Evolutionary conservation across 2,329 filamentous ascomycete genomes (phyloP).

Genomic region (Fusarium secorum): DNA sequence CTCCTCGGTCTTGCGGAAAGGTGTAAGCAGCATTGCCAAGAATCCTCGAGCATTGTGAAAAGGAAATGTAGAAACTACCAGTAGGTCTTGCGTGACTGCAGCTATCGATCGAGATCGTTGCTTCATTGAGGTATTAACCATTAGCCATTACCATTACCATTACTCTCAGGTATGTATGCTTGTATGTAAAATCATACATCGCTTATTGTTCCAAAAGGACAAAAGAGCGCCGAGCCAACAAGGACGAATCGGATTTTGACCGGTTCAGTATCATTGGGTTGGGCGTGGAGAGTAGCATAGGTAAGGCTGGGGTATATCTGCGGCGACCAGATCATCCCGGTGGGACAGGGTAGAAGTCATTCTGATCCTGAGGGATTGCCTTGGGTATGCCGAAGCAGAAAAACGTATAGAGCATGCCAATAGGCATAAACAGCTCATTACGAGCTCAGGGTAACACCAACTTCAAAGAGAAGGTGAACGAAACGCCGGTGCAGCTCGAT

Average conservation of each 20-base stretch:
- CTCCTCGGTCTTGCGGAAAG: constrained; percentile 9
- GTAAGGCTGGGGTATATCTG: constrained; percentile 26
- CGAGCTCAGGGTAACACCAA: constrained; percentile 62
- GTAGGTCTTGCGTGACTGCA: neutral
- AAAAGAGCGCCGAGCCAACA: constrained; percentile 7
- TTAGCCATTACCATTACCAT: constrained; percentile 28
- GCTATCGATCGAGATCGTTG: constrained; percentile 19
- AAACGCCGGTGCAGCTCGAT: constrained; percentile 71
- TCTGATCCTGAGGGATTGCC: neutral
- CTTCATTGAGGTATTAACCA: constrained; percentile 25
- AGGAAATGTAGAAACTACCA: neutral
- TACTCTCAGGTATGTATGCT: constrained; percentile 5
- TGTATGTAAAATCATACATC: constrained; percentile 15
- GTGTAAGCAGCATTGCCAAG: constrained; percentile 13
- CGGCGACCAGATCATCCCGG: constrained; percentile 14
- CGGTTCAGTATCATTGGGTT: constrained; percentile 8
- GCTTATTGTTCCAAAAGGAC: constrained; percentile 10
- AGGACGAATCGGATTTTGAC: constrained; percentile 8
- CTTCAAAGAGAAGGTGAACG: constrained; percentile 67
- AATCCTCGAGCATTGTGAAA: constrained; percentile 6
- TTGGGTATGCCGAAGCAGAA: constrained; percentile 24
- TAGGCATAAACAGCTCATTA: constrained; percentile 45
- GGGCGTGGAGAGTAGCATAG: constrained; percentile 8
- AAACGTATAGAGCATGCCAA: constrained; percentile 42
- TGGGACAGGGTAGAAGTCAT: neutral